Evolutionary conservation across 164 flowering plant species (phyloP), one percentile per base, ranked within the genome.

Genomic region (Umbilicus rupestris): DNA sequence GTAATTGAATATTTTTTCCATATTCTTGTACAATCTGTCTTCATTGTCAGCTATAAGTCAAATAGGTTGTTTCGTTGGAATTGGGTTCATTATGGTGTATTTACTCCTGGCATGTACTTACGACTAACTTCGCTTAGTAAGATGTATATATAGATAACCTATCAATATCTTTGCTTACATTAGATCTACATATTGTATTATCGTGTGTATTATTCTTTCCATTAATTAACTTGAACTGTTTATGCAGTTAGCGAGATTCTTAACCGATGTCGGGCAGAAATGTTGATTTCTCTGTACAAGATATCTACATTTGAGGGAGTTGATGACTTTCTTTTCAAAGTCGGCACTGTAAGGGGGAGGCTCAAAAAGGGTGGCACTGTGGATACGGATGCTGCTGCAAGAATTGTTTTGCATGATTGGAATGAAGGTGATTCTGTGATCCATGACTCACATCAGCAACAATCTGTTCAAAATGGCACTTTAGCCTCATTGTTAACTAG

Each of bases 351-450:
- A 37, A 83, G 99, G 80, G 99, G 97, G 49, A 89, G 80, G 79
- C 96, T 94, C 1, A 94, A 91, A 72, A 94, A 89, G 77, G 99
- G 96, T 68, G 97, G 97, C 39, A 50, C 75, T 71, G 78, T 88
- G 68, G 99, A 91, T 78, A 78, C 80, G 71, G 96, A 83, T 66
- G 87, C 96, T 71, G 85, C 96, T 72, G 99, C 99, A 33, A 88
- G 85, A 78, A 87, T 94, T 17, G 81, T 94, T 77, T 80, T 91
- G 69, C 96, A 84, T 74, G 97, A 94, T 52, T 94, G 99, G 99
- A 94, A 94, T 71, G 89, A 87, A 69, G 99, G 99, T 90, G 79
- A 67, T 58, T 69, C 87, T 78, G n/a, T n/a, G n/a, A 20, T 62
- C 69, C 41, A 33, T 65, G 19, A 41, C 5, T 35, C 37, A 35